Conservation (phyloP, 225 moss, liverwort and hornwort genomes). For the Asterella californica region DNA sequence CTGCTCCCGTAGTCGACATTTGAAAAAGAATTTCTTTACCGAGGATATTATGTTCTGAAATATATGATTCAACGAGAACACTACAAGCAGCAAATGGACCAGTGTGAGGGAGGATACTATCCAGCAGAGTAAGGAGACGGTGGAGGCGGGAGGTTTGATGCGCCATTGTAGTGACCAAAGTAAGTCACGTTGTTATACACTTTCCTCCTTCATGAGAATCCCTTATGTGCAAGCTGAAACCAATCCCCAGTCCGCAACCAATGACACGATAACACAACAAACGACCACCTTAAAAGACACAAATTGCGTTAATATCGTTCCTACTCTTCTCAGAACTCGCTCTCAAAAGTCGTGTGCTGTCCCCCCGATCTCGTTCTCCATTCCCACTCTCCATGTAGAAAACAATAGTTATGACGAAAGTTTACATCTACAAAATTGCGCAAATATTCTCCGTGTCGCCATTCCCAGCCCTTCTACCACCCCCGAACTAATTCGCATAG, state of each 20-base stretch:
- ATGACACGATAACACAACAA: not conserved
- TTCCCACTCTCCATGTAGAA: not conserved
- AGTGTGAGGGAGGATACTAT: constrained; percentile 62
- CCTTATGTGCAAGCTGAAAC: not conserved
- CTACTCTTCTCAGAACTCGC: not conserved
- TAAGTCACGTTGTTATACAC: constrained; percentile 21
- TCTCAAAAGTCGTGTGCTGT: not conserved
- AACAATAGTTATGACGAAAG: not conserved
- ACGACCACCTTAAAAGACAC: not conserved
- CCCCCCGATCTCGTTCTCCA: constrained; percentile 3
- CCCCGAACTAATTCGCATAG: constrained; percentile 2
- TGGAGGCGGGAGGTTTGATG: constrained; percentile 94
- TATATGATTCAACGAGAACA: not conserved
- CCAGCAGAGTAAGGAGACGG: constrained; percentile 91
- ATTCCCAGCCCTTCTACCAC: not conserved
- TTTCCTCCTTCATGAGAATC: constrained; percentile 11
- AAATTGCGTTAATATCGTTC: not conserved
- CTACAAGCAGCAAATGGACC: constrained; percentile 2
- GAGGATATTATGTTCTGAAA: not conserved
- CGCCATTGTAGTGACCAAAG: constrained; percentile 54
- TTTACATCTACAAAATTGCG: not conserved
- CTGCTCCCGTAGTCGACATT: not conserved
- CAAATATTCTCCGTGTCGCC: not conserved
- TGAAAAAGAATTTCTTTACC: not conserved
- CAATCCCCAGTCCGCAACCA: not conserved